Percentiles rank a stretch among this genome's conserved stretches.
phyloP scores from a whole-genome alignment of 768 basidiomycete species.

The Naganishia randhawae region DNA sequence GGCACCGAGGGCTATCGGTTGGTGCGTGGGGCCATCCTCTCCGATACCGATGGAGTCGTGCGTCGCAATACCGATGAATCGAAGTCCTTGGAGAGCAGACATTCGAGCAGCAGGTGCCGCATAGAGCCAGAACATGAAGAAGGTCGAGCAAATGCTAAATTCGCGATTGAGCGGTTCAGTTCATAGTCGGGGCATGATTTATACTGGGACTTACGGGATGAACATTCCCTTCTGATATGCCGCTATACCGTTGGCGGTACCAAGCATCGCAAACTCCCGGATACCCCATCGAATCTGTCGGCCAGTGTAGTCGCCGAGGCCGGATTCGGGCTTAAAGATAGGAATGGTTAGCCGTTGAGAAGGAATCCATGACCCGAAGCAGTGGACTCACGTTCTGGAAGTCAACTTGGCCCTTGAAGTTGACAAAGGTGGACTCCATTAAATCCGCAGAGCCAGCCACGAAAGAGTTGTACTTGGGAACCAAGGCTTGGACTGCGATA shows the following conservation, averaged over 20 bases:
- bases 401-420: constrained; percentile 40
- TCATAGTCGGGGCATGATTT: background rate
- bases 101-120: constrained; percentile 49
- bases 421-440: constrained; percentile 46
- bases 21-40: constrained; percentile 49
- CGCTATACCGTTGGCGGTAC: constrained; percentile 43
- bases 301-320: constrained; percentile 45
- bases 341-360: background rate
- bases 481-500: constrained; percentile 38
- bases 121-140: constrained; percentile 51
- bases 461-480: constrained; percentile 38
- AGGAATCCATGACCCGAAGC: background rate
- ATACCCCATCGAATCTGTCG: constrained; percentile 49
- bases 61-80: constrained; percentile 49
- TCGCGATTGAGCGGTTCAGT: background rate
- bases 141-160: constrained; percentile 45
- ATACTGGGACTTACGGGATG: constrained; percentile 39
- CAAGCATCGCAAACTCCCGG: constrained; percentile 48
- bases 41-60: constrained; percentile 49
- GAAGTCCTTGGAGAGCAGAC: constrained; percentile 43
- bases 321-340: constrained; percentile 33
- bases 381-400: constrained; percentile 41
- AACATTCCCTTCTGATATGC: constrained; percentile 50
- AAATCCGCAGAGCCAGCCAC: constrained; percentile 43
- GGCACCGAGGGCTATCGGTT: constrained; percentile 42